Evolutionary conservation across 345 rosid genomes (phyloP).

Genomic region (Pseudoturritis turrita): DNA sequence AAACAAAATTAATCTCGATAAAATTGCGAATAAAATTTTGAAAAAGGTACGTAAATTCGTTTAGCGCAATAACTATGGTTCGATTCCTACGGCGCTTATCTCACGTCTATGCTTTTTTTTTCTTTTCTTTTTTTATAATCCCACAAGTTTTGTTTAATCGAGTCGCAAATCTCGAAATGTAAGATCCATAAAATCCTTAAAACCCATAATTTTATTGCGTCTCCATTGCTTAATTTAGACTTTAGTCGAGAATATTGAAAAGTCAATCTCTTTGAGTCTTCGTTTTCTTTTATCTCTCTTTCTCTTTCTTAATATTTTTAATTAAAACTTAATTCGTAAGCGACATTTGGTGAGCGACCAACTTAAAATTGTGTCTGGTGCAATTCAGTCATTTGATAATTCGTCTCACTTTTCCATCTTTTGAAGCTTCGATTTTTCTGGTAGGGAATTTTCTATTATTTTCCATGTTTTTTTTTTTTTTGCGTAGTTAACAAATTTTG

Average conservation of each 20-base stretch:
- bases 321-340: constrained; percentile 16
- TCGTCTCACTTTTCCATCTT: constrained; percentile 42
- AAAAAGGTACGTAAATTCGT: background rate
- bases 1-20: too few relatives aligned
- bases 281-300: background rate
- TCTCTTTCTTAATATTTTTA: background rate
- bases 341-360: constrained; percentile 26
- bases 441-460: background rate
- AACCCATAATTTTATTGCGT: constrained; percentile 1
- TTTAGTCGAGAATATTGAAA: background rate
- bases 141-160: background rate
- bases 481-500: constrained; percentile 23
- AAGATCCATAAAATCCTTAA: constrained; percentile 11
- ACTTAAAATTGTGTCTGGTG: constrained; percentile 33
- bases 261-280: constrained; percentile 17
- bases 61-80: background rate
- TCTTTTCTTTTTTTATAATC: background rate
- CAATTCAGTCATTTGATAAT: constrained; percentile 13
- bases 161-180: constrained; percentile 23
- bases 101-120: background rate
- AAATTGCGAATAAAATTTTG: too few relatives aligned
- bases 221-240: background rate
- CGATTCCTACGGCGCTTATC: background rate
- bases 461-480: background rate
- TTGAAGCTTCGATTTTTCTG: constrained; percentile 37